Base-by-base conservation (phyloP, 768 basidiomycete genomes). In the Suillus bovinus region DNA sequence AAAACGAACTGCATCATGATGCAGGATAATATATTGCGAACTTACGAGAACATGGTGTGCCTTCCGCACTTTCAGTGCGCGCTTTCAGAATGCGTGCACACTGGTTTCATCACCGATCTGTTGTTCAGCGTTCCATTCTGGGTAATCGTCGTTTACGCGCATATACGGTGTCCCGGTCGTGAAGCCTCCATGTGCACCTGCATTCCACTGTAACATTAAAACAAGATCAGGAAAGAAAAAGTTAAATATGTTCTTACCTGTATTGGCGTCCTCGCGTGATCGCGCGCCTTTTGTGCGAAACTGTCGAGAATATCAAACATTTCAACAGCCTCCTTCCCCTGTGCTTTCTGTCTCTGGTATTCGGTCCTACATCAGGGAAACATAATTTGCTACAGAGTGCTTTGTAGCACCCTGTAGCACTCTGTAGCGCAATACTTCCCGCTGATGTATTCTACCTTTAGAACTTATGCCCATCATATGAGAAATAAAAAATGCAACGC, bases 231-330 rank as follows among this genome's bases (percentile, higher is more conserved):
- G 13, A 17, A 42, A 39, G 42, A 29, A 24, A 38, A 34, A 20
- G 22, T 31, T 36, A 24, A 46, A 13, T 41, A 41, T 34, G 47
- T 17, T 61, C 76, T 61, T 62, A 81, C 86, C 79, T 88, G 88
- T 81, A 91, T 84, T 0, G 90, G 89, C 7, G 84, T 81, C 1
- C 90, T 80, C 10, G 85, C 82, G 71, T 92, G 88, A 69, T 92
- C 90, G 39, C 91, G 79, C 2, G 87, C 87, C 65, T 89, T 89
- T 63, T 76, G 79, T 66, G 83, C 80, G 63, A 89, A 80, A 31
- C 77, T 75, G 22, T 84, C 82, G 22, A 89, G 67, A 1, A 90
- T 67, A 67, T 89, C 88, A 4, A 75, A 76, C 84, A 89, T 88
- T 61, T 89, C 84, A 4, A 84, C 79, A 3, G 84, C 76, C 9